Conservation (phyloP, 2,329 filamentous ascomycete species). For the Fusarium denticulatum region DNA sequence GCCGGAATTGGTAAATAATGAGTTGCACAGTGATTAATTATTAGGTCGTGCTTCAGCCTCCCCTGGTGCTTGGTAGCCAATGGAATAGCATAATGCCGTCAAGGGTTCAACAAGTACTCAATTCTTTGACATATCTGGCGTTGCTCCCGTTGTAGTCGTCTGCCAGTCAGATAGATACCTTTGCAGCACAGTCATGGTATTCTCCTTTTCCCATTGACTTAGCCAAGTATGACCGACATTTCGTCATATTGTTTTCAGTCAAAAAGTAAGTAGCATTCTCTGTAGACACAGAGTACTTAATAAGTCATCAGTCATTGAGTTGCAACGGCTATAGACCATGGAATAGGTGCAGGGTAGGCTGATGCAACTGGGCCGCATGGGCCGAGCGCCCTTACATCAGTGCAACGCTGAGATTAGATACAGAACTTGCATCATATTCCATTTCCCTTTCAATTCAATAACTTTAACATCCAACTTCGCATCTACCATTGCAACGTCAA, state of each 20-base stretch:
- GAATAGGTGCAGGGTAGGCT: slow-evolving; percentile 35
- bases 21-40: background rate
- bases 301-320: background rate
- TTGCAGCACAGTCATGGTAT: background rate
- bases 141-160: background rate
- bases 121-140: background rate
- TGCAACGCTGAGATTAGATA: slow-evolving; percentile 18
- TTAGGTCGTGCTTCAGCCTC: background rate
- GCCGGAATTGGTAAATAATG: background rate
- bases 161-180: rapidly evolving
- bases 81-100: background rate
- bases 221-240: too few relatives aligned
- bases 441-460: background rate
- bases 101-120: background rate
- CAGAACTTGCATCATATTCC: slow-evolving; percentile 8
- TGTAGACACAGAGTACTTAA: background rate
- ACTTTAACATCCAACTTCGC: background rate
- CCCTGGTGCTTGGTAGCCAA: background rate
- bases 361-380: background rate
- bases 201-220: background rate
- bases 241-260: too few relatives aligned
- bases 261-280: background rate
- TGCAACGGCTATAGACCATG: background rate
- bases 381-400: slow-evolving; percentile 18
- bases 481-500: background rate